Evolutionary conservation across 371 early-diverging fungal genomes (phyloP).

Genomic region (Syncephalastrum sp.): DNA sequence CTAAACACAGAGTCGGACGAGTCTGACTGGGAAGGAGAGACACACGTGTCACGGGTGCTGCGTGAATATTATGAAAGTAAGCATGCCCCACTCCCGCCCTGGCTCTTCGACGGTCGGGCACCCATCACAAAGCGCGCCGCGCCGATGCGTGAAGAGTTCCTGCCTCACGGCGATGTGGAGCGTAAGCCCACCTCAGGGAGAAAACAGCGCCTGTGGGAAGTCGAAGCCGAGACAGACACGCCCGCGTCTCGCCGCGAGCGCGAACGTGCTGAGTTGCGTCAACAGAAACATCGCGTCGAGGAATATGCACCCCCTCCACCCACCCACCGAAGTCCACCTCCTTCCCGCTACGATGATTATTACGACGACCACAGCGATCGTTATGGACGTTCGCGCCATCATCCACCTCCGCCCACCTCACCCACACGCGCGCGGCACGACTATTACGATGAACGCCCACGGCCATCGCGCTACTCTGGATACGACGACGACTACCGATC

Average conservation of each 20-base stretch:
- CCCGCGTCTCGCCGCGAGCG: slow-evolving; percentile 16
- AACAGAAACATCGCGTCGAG: slow-evolving; percentile 10
- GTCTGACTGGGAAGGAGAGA: slow-evolving; percentile 56
- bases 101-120: slow-evolving; percentile 28
- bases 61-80: slow-evolving; percentile 51
- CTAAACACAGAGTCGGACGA: slow-evolving; percentile 50
- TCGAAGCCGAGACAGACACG: slow-evolving; percentile 22
- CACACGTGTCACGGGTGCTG: slow-evolving; percentile 52
- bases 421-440: too few species aligned
- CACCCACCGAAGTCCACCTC: too few species aligned
- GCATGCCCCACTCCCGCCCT: slow-evolving; percentile 23
- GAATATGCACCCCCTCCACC: too few species aligned
- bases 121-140: background rate
- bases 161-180: slow-evolving; percentile 10
- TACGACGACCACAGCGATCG: too few species aligned
- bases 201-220: slow-evolving; percentile 34
- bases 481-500: too few species aligned
- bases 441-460: too few species aligned
- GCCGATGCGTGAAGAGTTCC: too few species aligned
- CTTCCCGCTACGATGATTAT: too few species aligned
- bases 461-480: too few species aligned
- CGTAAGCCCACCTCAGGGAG: slow-evolving; percentile 23
- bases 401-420: too few species aligned
- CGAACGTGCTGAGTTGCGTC: slow-evolving; percentile 35
- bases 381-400: too few species aligned